Percentiles rank a stretch among this genome's conserved stretches.
Evolutionary conservation across 768 basidiomycete species (phyloP).

Genomic region (Strobilomyces dryophilus): DNA sequence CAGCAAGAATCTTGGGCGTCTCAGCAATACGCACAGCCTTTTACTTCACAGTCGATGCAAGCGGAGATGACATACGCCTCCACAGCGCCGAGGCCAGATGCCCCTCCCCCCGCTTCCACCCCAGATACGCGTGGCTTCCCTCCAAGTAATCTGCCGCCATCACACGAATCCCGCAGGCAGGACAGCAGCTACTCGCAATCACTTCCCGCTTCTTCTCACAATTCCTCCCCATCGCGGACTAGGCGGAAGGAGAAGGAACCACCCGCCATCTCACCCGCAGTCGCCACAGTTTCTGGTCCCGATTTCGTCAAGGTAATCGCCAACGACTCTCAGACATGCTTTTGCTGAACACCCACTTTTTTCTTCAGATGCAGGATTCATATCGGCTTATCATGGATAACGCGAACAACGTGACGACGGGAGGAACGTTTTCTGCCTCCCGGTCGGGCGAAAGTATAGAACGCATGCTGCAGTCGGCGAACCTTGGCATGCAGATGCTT

Average conservation of each 20-base stretch:
- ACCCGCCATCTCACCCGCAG: slow-evolving; percentile 23
- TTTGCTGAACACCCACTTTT: slow-evolving; percentile 7
- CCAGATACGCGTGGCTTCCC: slow-evolving; percentile 31
- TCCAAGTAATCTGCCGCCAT: slow-evolving; percentile 15
- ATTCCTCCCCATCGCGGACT: slow-evolving; percentile 30
- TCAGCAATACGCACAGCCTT: slow-evolving; percentile 31
- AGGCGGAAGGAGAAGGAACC: slow-evolving; percentile 37
- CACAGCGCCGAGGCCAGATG: slow-evolving; percentile 31
- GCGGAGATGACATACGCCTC: slow-evolving; percentile 34
- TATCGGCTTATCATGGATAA: slow-evolving; percentile 41
- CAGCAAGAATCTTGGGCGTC: slow-evolving; percentile 38
- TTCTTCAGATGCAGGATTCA: slow-evolving; percentile 39
- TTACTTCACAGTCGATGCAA: slow-evolving; percentile 31
- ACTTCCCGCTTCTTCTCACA: slow-evolving; percentile 22
- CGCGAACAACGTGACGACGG: slow-evolving; percentile 29
- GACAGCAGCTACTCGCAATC: slow-evolving; percentile 31
- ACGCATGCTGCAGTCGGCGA: slow-evolving; percentile 43
- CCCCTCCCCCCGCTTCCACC: slow-evolving; percentile 25
- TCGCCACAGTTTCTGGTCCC: slow-evolving; percentile 27
- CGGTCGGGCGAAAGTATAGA: slow-evolving; percentile 35
- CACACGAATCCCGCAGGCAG: slow-evolving; percentile 33
- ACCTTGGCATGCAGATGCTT: slow-evolving; percentile 32
- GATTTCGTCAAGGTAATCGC: slow-evolving; percentile 41
- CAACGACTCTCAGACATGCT: slow-evolving; percentile 2
- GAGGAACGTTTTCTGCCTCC: slow-evolving; percentile 20